These are phyloP conservation scores for Leucocoprinus leucothites DNA, from an alignment of 768 basidiomycete genomes.

Conservation along the genomic window DNA sequence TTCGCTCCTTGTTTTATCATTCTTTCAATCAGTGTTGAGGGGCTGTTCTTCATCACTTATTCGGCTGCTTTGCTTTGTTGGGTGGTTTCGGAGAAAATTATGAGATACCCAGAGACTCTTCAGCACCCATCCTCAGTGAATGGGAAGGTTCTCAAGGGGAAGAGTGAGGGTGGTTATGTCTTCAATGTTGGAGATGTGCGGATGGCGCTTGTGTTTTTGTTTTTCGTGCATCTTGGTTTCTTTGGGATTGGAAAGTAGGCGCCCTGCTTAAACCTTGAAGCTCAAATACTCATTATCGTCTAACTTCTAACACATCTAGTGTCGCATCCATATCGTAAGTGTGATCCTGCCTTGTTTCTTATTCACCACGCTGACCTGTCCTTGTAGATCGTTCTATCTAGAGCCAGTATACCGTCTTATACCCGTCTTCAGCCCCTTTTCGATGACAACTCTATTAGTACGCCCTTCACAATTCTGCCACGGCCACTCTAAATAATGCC, in stretches of 20 bases:
- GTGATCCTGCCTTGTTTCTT: neutral
- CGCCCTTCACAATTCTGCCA: conserved; percentile 14
- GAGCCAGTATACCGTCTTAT: conserved; percentile 86
- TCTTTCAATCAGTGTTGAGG: conserved; percentile 80
- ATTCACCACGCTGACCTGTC: neutral
- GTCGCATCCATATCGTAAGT: conserved; percentile 82
- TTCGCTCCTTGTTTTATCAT: conserved; percentile 76
- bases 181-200: conserved; percentile 63
- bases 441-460: conserved; percentile 74
- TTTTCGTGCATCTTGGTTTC: conserved; percentile 85
- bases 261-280: neutral
- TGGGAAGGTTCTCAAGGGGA: neutral
- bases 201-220: conserved; percentile 78
- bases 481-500: neutral
- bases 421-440: conserved; percentile 81
- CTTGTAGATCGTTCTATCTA: conserved; percentile 71
- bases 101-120: neutral
- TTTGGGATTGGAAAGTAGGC: conserved; percentile 83
- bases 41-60: conserved; percentile 75
- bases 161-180: conserved; percentile 25
- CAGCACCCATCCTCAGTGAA: neutral
- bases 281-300: neutral
- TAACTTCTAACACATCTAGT: conserved; percentile 30
- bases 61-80: conserved; percentile 60
- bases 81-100: conserved; percentile 37